phyloP scores from a whole-genome alignment of 192 early-diverging fungal species.

The Podila epicladia region DNA sequence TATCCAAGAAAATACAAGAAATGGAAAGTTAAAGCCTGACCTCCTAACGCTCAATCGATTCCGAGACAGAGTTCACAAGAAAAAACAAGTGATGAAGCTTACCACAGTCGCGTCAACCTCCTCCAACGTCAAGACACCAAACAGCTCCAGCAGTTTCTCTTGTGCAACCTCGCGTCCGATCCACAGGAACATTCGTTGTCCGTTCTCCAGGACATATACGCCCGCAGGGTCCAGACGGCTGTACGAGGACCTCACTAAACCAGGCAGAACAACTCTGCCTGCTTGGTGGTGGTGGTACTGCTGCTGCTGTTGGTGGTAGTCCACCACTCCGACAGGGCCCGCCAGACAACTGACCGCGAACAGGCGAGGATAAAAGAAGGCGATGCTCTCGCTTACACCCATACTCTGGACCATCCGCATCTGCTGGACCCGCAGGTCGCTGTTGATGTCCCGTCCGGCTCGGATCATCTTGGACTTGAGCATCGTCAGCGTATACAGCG shows the following conservation, averaged over 20 bases:
- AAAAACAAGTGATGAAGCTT: constrained; percentile 10
- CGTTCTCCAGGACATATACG: constrained; percentile 89
- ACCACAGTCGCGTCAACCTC: constrained; percentile 75
- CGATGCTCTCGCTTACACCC: constrained; percentile 77
- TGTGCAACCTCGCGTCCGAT: constrained; percentile 76
- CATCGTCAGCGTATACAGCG: constrained; percentile 85
- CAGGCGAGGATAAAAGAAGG: constrained; percentile 87
- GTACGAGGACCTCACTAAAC: constrained; percentile 77
- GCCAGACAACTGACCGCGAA: constrained; percentile 69
- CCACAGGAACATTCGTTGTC: constrained; percentile 84
- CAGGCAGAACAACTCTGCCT: constrained; percentile 75
- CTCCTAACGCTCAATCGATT: not conserved
- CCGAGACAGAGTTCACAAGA: not conserved
- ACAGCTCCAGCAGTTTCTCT: constrained; percentile 75
- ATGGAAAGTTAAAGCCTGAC: not conserved
- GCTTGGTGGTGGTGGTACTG: not conserved
- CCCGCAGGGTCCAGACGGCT: constrained; percentile 79
- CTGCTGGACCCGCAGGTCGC: constrained; percentile 82
- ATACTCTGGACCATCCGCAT: constrained; percentile 84
- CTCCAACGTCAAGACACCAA: constrained; percentile 82
- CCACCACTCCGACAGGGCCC: not conserved
- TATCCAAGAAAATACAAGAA: constrained; percentile 11
- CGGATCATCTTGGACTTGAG: constrained; percentile 88
- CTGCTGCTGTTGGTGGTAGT: not conserved
- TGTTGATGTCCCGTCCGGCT: constrained; percentile 70